Conservation (phyloP, 1,284 basidiomycete species). For the Tylopilus sp. region DNA sequence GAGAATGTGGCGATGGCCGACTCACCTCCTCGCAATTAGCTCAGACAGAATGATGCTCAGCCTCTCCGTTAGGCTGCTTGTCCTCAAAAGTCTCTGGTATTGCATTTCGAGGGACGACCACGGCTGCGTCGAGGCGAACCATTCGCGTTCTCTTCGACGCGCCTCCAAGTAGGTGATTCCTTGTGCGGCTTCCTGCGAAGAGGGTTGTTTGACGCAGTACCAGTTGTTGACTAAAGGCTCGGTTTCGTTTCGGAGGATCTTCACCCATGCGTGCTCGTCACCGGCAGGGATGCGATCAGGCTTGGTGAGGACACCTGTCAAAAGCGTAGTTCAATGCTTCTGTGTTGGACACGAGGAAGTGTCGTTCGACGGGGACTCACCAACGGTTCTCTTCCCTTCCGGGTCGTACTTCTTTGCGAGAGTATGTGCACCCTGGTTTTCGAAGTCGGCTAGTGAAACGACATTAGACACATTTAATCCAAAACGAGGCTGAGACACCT, state of each 20-base stretch:
- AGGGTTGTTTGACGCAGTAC: slow-evolving; percentile 73
- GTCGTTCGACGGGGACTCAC: slow-evolving; percentile 36
- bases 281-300: slow-evolving; percentile 67
- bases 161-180: slow-evolving; percentile 61
- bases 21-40: slow-evolving; percentile 54
- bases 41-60: slow-evolving; percentile 54
- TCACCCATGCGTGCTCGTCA: slow-evolving; percentile 59
- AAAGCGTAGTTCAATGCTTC: not conserved
- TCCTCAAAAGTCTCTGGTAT: slow-evolving; percentile 52
- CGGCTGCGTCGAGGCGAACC: slow-evolving; percentile 54
- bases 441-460: slow-evolving; percentile 58
- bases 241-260: slow-evolving; percentile 53
- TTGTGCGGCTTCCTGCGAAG: slow-evolving; percentile 48
- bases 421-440: slow-evolving; percentile 65
- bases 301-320: slow-evolving; percentile 74
- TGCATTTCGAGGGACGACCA: slow-evolving; percentile 53
- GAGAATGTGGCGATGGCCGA: not conserved
- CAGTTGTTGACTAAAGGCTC: slow-evolving; percentile 58
- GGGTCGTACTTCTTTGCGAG: slow-evolving; percentile 57
- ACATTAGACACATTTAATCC: not conserved
- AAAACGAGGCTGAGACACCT: not conserved
- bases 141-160: slow-evolving; percentile 59
- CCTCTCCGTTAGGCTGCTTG: slow-evolving; percentile 49
- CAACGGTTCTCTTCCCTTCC: slow-evolving; percentile 62
- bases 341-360: not conserved